Percentiles rank a stretch among this genome's conserved stretches.
phyloP scores from a whole-genome alignment of 2,329 filamentous ascomycete genomes.

The Penicillium brasilianum region DNA sequence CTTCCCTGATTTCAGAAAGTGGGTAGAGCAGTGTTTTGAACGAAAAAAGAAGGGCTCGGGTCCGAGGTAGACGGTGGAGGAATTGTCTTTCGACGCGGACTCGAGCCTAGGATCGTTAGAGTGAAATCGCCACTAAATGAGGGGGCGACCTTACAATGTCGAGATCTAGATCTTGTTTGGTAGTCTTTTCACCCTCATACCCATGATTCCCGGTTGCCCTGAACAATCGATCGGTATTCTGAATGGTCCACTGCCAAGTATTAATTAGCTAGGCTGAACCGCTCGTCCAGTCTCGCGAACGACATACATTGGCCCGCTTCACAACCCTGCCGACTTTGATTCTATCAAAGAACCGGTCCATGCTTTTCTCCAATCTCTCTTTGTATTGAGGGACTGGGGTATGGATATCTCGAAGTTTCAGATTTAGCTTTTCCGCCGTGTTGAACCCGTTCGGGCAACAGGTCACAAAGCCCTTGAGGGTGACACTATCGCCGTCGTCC shows the following conservation, averaged over 20 bases:
- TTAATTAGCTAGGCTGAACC: background rate
- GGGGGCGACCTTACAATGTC: background rate
- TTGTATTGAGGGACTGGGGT: slow-evolving; percentile 33
- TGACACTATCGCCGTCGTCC: slow-evolving; percentile 20
- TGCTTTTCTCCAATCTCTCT: slow-evolving; percentile 37
- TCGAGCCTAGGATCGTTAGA: slow-evolving; percentile 8
- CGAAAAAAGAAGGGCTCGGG: slow-evolving; percentile 25
- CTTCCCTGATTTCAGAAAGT: slow-evolving; percentile 54
- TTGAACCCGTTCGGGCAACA: slow-evolving; percentile 30
- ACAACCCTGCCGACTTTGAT: slow-evolving; percentile 32
- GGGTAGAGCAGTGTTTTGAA: slow-evolving; percentile 33
- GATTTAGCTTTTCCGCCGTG: slow-evolving; percentile 21
- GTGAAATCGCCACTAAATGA: background rate
- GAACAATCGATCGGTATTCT: slow-evolving; percentile 20
- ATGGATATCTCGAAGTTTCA: slow-evolving; percentile 27
- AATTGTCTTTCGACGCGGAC: slow-evolving; percentile 23
- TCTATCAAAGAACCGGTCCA: slow-evolving; percentile 38
- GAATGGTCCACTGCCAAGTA: slow-evolving; percentile 14
- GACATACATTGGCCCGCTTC: slow-evolving; percentile 26
- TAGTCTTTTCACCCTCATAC: slow-evolving; percentile 24
- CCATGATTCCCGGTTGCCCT: slow-evolving; percentile 24
- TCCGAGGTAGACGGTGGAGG: slow-evolving; percentile 28
- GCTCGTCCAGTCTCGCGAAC: accelerated
- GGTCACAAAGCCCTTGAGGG: slow-evolving; percentile 21
- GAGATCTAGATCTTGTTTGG: slow-evolving; percentile 15